Percentiles rank a stretch among this genome's conserved stretches.
These are phyloP conservation scores for Daldinia eschscholtzii DNA, from an alignment of 2,329 filamentous ascomycete genomes.

Conservation along the genomic window DNA sequence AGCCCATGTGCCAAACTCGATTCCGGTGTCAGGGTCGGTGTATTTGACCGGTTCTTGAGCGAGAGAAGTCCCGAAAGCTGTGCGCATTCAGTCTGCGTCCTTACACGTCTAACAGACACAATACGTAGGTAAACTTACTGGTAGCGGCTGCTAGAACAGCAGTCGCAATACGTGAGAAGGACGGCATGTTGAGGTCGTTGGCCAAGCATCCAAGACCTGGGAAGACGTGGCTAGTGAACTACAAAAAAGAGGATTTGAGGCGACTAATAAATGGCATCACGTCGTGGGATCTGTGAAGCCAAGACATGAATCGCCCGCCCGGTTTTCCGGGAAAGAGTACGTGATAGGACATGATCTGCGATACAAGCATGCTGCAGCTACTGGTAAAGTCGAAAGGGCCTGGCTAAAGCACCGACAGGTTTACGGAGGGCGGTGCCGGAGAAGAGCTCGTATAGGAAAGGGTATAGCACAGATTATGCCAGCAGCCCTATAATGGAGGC, in stretches of 20 bases:
- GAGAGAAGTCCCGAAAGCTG: slow-evolving; percentile 48
- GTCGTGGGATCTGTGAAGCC: slow-evolving; percentile 32
- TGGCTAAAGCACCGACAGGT: slow-evolving; percentile 43
- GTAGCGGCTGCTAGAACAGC: slow-evolving; percentile 49
- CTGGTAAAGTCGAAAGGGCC: slow-evolving; percentile 27
- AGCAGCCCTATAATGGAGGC: slow-evolving; percentile 45
- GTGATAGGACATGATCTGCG: slow-evolving; percentile 44
- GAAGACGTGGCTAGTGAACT: slow-evolving; percentile 34
- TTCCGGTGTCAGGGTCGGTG: slow-evolving; percentile 50
- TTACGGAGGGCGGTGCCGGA: slow-evolving; percentile 46
- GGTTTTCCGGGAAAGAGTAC: slow-evolving; percentile 46
- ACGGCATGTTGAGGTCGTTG: slow-evolving; percentile 50
- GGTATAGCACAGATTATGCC: slow-evolving; percentile 44
- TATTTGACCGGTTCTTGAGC: slow-evolving; percentile 49
- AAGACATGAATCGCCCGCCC: slow-evolving; percentile 41
- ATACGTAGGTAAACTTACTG: slow-evolving; percentile 42
- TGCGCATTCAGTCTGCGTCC: slow-evolving; percentile 34
- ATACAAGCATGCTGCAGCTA: slow-evolving; percentile 24
- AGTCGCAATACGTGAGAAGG: slow-evolving; percentile 49
- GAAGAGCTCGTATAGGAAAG: slow-evolving; percentile 41
- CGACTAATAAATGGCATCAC: slow-evolving; percentile 47
- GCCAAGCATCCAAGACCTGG: slow-evolving; percentile 46
- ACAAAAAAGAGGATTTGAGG: slow-evolving; percentile 34
- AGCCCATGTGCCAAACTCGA: slow-evolving; percentile 51
- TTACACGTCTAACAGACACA: neutral